Conservation (phyloP, 2,329 filamentous ascomycete genomes). For the Neofusicoccum sp. region DNA sequence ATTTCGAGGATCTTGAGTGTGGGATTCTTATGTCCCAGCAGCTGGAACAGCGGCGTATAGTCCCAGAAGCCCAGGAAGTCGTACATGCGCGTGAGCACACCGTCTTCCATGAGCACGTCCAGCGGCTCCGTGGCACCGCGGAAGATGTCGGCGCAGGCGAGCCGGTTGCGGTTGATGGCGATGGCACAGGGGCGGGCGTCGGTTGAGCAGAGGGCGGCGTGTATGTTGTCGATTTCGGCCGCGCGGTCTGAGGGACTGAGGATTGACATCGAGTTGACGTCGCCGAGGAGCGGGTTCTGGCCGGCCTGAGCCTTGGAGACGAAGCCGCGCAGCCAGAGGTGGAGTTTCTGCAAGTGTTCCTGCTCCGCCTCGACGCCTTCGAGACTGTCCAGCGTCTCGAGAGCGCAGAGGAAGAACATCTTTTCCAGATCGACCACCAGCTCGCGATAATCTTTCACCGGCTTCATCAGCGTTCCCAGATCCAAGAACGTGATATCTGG, state of each 20-base stretch:
- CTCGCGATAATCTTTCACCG: background rate
- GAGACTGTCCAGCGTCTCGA: background rate
- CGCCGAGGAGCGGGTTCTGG: too few relatives aligned
- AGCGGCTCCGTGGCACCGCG: background rate
- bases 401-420: slow-evolving; percentile 9
- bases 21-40: background rate
- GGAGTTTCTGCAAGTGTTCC: background rate
- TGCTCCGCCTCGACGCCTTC: background rate
- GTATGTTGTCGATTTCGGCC: too few relatives aligned
- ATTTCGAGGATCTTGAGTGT: slow-evolving; percentile 22
- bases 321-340: slow-evolving; percentile 8
- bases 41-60: slow-evolving; percentile 17
- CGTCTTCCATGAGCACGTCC: slow-evolving; percentile 14
- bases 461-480: slow-evolving; percentile 19
- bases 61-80: slow-evolving; percentile 19
- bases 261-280: too few relatives aligned
- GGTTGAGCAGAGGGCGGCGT: too few relatives aligned
- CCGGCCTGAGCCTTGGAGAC: too few relatives aligned
- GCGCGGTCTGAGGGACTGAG: too few relatives aligned
- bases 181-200: too few relatives aligned
- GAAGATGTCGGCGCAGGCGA: too few relatives aligned
- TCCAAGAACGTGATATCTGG: slow-evolving; percentile 25
- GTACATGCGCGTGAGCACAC: slow-evolving; percentile 23
- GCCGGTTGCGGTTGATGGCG: too few relatives aligned
- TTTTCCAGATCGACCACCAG: background rate